Percentiles rank a stretch among this genome's conserved stretches.
These are phyloP conservation scores for Penicillium bialowiezense DNA, from an alignment of 495 filamentous ascomycete genomes.

Conservation along the genomic window DNA sequence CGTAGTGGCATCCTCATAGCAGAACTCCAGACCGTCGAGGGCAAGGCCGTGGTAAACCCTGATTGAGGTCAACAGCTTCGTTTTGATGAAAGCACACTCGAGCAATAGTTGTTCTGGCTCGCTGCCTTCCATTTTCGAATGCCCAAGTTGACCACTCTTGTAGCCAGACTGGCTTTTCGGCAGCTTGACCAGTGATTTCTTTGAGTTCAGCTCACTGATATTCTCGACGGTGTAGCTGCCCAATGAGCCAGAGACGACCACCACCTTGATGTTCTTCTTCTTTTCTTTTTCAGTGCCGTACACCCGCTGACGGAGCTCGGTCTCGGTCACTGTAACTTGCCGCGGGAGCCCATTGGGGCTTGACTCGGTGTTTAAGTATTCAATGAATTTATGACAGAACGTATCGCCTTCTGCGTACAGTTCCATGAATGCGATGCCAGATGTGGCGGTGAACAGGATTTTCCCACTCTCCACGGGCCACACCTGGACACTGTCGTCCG, in stretches of 20 bases:
- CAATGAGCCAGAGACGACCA: constrained; percentile 70
- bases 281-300: constrained; percentile 62
- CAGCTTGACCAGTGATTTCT: constrained; percentile 68
- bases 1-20: constrained; percentile 82
- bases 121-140: constrained; percentile 68
- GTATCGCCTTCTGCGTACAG: constrained; percentile 74
- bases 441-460: constrained; percentile 73
- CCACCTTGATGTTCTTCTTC: constrained; percentile 66
- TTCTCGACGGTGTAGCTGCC: constrained; percentile 73
- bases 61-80: constrained; percentile 71
- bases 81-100: constrained; percentile 62
- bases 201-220: constrained; percentile 63
- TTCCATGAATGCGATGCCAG: constrained; percentile 80
- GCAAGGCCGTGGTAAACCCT: constrained; percentile 75
- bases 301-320: constrained; percentile 66
- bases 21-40: constrained; percentile 86
- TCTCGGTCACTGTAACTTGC: constrained; percentile 70
- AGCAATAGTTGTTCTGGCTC: constrained; percentile 72
- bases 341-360: constrained; percentile 59
- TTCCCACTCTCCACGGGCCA: constrained; percentile 84
- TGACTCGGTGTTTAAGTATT: constrained; percentile 65
- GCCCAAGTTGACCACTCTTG: constrained; percentile 72
- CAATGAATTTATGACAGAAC: constrained; percentile 71
- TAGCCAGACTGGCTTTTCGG: constrained; percentile 71
- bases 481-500: constrained; percentile 78